Conservation (phyloP, 2,329 filamentous ascomycete species). For the Coniochaeta ligniaria region DNA sequence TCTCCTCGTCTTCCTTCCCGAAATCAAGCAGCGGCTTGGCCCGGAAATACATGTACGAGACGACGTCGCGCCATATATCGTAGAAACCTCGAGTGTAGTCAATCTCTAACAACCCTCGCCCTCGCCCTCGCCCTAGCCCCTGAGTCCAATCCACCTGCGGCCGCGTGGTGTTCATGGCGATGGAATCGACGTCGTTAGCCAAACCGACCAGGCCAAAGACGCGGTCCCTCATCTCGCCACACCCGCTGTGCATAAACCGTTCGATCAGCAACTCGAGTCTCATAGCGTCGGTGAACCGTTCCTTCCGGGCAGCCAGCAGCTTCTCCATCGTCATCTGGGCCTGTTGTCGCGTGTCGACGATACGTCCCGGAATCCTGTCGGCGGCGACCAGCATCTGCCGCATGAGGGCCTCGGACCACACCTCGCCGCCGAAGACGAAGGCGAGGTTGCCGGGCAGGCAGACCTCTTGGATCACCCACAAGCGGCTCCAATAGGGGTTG, state of each 20-base stretch:
- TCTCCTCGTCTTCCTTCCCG: neutral
- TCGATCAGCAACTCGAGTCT: slow-evolving; percentile 9
- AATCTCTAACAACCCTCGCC: neutral
- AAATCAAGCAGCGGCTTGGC: slow-evolving; percentile 3
- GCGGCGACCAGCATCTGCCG: neutral
- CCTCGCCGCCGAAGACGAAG: slow-evolving; percentile 5
- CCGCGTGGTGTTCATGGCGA: neutral
- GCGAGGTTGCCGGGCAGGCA: slow-evolving; percentile 8
- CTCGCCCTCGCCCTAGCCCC: neutral
- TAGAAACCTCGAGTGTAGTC: slow-evolving; percentile 5
- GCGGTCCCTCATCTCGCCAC: slow-evolving; percentile 8
- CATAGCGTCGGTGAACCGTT: slow-evolving; percentile 6
- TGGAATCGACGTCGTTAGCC: slow-evolving; percentile 7
- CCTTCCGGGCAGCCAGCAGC: slow-evolving; percentile 4
- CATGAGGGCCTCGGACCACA: slow-evolving; percentile 7
- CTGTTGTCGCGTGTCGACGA: neutral
- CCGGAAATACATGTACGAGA: slow-evolving; percentile 4
- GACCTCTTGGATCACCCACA: slow-evolving; percentile 13
- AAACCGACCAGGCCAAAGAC: slow-evolving; percentile 10
- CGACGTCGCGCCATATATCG: slow-evolving; percentile 10
- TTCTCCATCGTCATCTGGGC: neutral
- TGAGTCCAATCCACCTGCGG: neutral
- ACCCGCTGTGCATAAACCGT: slow-evolving; percentile 5
- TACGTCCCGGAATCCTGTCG: neutral
- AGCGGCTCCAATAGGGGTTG: slow-evolving; percentile 10